phyloP scores from a whole-genome alignment of 163 green algal genomes.

The Scenedesmus sp. region DNA sequence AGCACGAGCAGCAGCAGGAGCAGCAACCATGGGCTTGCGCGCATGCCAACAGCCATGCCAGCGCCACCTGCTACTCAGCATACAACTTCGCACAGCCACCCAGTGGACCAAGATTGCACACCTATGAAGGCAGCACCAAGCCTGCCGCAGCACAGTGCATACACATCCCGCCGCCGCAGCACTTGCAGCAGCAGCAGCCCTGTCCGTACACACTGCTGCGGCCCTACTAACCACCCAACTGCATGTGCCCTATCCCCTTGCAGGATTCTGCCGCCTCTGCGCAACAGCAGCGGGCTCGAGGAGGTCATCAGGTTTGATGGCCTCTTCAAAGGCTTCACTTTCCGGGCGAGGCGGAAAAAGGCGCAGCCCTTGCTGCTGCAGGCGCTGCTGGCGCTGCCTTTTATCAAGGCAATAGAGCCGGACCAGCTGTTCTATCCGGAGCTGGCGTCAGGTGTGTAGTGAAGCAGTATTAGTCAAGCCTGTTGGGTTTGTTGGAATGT shows the following conservation, averaged over 20 bases:
- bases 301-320: slow-evolving; percentile 45
- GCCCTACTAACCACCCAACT: no score
- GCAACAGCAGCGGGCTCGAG: slow-evolving; percentile 18
- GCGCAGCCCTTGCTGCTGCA: background rate
- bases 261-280: slow-evolving; percentile 37
- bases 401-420: slow-evolving; percentile 42
- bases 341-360: background rate
- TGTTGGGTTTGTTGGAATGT: background rate
- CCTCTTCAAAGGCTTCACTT: slow-evolving; percentile 51
- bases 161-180: background rate
- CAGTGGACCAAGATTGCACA: no score
- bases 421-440: slow-evolving; percentile 52
- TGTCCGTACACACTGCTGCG: no score
- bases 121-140: no score
- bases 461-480: background rate
- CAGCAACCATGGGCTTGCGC: background rate
- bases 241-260: background rate
- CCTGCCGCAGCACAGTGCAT: background rate
- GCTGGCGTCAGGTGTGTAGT: slow-evolving; percentile 9
- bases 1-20: background rate
- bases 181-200: background rate
- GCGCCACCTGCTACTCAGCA: no score
- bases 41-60: background rate
- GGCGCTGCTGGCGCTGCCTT: slow-evolving; percentile 35
- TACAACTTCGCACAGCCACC: no score